These are phyloP conservation scores for Solanum megistacrolobum DNA, from an alignment of 257 asterid species.

Conservation along the genomic window DNA sequence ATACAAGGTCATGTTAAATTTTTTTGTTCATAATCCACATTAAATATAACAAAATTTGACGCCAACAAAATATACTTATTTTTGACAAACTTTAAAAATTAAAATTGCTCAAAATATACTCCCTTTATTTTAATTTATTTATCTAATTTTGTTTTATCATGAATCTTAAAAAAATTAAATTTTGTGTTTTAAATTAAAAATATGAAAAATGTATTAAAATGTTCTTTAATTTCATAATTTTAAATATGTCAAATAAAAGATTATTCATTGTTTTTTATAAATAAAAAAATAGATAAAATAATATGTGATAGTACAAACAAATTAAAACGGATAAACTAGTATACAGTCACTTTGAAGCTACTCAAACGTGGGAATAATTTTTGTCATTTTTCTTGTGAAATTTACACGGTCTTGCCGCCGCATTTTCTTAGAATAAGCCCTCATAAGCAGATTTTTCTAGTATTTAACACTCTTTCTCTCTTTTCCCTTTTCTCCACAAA, in stretches of 20 bases:
- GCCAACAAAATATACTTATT: background rate
- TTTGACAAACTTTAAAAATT: background rate
- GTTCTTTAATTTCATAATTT: background rate
- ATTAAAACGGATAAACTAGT: background rate
- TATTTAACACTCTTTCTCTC: background rate
- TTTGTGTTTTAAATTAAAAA: background rate
- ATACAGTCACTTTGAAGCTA: background rate
- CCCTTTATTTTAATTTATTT: background rate
- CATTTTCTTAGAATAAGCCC: background rate
- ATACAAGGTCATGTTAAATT: background rate
- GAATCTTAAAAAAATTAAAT: no score
- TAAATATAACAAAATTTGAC: background rate
- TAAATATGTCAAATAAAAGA: background rate
- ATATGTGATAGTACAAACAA: no score
- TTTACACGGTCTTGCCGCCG: background rate
- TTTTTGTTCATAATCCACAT: background rate
- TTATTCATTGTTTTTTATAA: background rate
- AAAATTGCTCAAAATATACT: background rate
- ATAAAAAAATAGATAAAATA: no score
- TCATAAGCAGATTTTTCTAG: slow-evolving; percentile 3
- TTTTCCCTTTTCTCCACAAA: background rate
- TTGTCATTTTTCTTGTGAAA: background rate
- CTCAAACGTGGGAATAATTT: background rate
- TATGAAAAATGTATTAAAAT: background rate
- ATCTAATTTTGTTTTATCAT: background rate